Percentiles rank a stretch among this genome's conserved stretches.
phyloP scores from a whole-genome alignment of 1,139 yeast genomes.

The Blastobotrys aristatus region DNA sequence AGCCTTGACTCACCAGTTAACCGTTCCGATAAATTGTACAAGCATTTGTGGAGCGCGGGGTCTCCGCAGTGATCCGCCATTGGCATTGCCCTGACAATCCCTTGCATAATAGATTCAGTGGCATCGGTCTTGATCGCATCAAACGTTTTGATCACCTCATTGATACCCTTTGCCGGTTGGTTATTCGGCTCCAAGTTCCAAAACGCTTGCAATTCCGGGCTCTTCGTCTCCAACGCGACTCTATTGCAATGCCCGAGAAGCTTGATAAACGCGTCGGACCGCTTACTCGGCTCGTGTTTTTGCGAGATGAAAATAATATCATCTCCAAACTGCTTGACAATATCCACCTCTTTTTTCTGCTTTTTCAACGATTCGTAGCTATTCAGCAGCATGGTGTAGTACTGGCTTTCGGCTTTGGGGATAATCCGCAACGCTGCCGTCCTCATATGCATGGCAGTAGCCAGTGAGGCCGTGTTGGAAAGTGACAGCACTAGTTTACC shows the following conservation, averaged over 20 bases:
- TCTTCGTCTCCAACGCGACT: constrained; percentile 7
- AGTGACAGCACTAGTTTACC: constrained; percentile 19
- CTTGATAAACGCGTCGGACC: constrained; percentile 12
- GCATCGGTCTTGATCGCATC: constrained; percentile 5
- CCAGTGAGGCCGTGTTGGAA: constrained; percentile 18
- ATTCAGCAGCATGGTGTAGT: constrained; percentile 15
- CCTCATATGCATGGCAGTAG: constrained; percentile 18
- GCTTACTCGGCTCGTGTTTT: constrained; percentile 10
- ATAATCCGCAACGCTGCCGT: constrained; percentile 16
- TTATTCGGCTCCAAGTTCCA: constrained; percentile 12
- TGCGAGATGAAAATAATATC: constrained; percentile 12
- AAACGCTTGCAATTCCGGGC: constrained; percentile 5
- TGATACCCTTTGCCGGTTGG: constrained; percentile 6
- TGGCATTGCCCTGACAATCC: constrained; percentile 10
- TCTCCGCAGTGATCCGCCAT: constrained; percentile 9
- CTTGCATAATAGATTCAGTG: constrained; percentile 1
- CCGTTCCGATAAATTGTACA: constrained; percentile 1
- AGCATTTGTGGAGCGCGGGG: constrained; percentile 10
- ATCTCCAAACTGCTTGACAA: constrained; percentile 15
- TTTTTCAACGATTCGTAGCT: constrained; percentile 18
- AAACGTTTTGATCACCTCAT: constrained; percentile 10
- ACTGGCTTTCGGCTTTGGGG: constrained; percentile 15
- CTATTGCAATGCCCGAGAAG: constrained; percentile 11
- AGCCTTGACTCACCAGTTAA: neutral
- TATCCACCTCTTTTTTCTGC: constrained; percentile 7